A percentile compares a stretch with the other conserved stretches of the same genome.
Conservation (phyloP, 345 rosid genomes). For the Salix arbutifolia region DNA sequence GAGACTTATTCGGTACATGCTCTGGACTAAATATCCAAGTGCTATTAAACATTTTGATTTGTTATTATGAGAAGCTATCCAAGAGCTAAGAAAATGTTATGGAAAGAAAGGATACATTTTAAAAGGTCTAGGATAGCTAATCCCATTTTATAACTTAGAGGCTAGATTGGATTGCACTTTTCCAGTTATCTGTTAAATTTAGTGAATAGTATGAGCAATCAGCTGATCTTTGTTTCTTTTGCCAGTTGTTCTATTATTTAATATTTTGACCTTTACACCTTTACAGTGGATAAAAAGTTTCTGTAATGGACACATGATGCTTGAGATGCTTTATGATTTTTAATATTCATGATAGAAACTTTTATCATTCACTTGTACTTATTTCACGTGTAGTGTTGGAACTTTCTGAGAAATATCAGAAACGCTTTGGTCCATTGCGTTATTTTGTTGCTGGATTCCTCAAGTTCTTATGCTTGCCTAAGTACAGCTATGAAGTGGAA, state of each 20-base stretch:
- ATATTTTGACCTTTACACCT: not conserved
- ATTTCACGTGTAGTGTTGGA: slow-evolving; percentile 65
- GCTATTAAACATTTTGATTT: not conserved
- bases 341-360: not conserved
- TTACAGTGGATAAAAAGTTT: not conserved
- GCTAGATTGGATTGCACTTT: not conserved
- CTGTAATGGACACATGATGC: not conserved
- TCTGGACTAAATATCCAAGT: not conserved
- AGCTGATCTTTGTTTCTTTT: not conserved
- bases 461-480: slow-evolving; percentile 95
- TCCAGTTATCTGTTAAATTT: not conserved
- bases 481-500: slow-evolving; percentile 88
- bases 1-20: not conserved
- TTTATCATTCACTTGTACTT: slow-evolving; percentile 11
- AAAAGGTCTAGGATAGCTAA: too few species aligned
- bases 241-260: not conserved
- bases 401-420: slow-evolving; percentile 91
- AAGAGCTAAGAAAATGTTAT: not conserved
- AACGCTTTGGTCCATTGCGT: slow-evolving; percentile 92
- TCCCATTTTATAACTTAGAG: not conserved
- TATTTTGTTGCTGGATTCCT: slow-evolving; percentile 95
- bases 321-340: slow-evolving; percentile 1
- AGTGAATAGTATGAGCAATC: not conserved
- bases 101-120: too few species aligned
- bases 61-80: not conserved